Evolutionary conservation across 352 stramenopile species (phyloP), one percentile per base, ranked within the genome.

Genomic region (Phytophthora hibernalis): DNA sequence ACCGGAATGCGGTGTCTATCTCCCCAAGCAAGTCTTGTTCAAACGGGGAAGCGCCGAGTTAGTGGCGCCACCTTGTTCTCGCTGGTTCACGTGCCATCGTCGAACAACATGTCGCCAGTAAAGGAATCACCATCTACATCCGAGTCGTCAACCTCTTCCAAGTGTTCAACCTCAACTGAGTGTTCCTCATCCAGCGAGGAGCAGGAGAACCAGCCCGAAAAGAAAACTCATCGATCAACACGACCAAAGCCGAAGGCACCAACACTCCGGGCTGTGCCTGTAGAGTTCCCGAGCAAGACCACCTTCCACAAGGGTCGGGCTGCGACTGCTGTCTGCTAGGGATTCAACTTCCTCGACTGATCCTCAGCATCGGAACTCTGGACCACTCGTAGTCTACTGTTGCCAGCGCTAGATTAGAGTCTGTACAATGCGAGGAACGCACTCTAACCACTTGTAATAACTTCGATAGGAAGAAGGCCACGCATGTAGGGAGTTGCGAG

Each of bases 11-110:
- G 64, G 72, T 1, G 72, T 81, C 18, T 66, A 58, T 15, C 70
- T 78, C 10, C 74, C 77, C 1, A 70, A 64, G 35, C 77, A 77
- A 48, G 69, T 72, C 1, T 45, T 80, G 10, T 85, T 85, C 48
- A 56, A 53, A 6, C 60, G 60, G 12, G 77, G 0, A 78, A 68
- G 10, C 68, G 72, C 7, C 64, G 72, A 22, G 51, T 53, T 13
- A 75, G 70, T 63, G 70, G 61, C 6, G 56, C 57, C 3, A 68
- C 55, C 18, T 50, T 77, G 2, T 70, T 76, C 58, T 72, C 68
- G n/a, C 60, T 77, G 26, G 64, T 77, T 48, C 68, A 77, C 30
- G 49, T 63, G 22, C 59, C 68, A 43, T 77, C 72, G 9, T 18
- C 40, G 6, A 64, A 22, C 7, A 62, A 70, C 9, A 42, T 65